A percentile compares a stretch with the other conserved stretches of the same genome.
Evolutionary conservation across 2,329 filamentous ascomycete genomes (phyloP).

Genomic region (Aspergillus sp.): DNA sequence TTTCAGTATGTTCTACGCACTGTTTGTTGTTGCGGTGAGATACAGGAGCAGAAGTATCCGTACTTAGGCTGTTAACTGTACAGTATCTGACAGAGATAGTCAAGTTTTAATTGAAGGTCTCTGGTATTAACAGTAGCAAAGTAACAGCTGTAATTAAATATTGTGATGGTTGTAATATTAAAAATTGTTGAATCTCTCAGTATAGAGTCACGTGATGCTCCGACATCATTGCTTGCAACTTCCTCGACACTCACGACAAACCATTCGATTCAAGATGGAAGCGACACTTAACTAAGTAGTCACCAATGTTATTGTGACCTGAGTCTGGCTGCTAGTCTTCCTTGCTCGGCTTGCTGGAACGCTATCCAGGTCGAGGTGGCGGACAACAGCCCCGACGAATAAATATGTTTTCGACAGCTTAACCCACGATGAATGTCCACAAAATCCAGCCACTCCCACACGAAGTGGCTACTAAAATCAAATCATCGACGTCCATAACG

Average conservation of each 20-base stretch:
- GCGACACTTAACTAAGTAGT: neutral
- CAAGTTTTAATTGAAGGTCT: neutral
- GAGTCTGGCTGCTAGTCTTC: neutral
- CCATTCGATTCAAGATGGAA: neutral
- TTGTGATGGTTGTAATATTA: no score
- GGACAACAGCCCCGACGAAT: neutral
- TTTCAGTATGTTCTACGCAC: no score
- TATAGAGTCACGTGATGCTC: conserved; percentile 4
- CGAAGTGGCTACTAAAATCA: conserved; percentile 74
- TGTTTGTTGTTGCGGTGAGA: no score
- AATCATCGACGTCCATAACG: conserved; percentile 77
- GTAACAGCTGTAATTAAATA: no score
- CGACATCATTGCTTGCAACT: conserved; percentile 10
- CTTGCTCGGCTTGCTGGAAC: neutral
- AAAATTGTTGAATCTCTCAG: no score
- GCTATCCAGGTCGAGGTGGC: neutral
- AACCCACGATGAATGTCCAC: conserved; percentile 23
- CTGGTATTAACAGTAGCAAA: no score
- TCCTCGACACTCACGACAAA: neutral
- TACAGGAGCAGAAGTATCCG: no score
- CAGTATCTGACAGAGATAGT: neutral
- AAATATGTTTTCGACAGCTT: conserved; percentile 4
- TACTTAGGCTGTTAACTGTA: no score
- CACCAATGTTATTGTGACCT: neutral
- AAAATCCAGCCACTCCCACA: conserved; percentile 68